Evolutionary conservation across 352 stramenopile genomes (phyloP), one percentile per base, ranked within the genome.

Genomic region (Pythium phragmiticola): DNA sequence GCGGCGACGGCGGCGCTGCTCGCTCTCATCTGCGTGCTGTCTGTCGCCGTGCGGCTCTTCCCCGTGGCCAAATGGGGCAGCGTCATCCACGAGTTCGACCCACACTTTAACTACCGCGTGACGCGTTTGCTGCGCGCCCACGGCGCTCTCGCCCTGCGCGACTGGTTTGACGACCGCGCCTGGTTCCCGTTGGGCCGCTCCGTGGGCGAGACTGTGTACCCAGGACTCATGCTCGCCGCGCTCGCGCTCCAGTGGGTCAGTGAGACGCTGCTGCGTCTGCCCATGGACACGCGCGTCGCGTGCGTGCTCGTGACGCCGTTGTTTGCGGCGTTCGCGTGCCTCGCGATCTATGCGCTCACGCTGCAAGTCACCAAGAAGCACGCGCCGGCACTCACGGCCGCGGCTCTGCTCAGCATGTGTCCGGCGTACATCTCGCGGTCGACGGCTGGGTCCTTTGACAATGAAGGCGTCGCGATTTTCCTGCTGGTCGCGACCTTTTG

Each of bases 51-150:
- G 57, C 86, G 92, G 23, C 82, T 98, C 57, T 98, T 98, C 70
- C 89, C 92, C 16, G 87, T 98, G 34, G 92, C 94, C 30, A 65
- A 87, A 30, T 98, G 93, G 82, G 92, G 95, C 39, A 94, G 76
- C 39, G 86, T 97, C 43, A 98, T 97, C 69, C 87, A 97, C 53
- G 89, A 97, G 75, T 97, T 92, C 65, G 88, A 97, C 53, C 89
- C 98, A 37, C 98, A 99, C 70, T 99, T 99, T 76, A 99, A 99
- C 75, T 99, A 97, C 82, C 90, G 97, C 60, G 97, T 98, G 26
- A 99, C 97, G 52, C 98, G 99, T 78, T 96, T 97, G 51, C 78
- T 99, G 14, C 77, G 82, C 41, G 80, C 95, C 33, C 70, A 98
- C 55, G 97, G 97, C 33, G 77, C 85, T 34, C 81, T 95, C 43